phyloP scores from a whole-genome alignment of 768 basidiomycete genomes.

The Mycena venus region DNA sequence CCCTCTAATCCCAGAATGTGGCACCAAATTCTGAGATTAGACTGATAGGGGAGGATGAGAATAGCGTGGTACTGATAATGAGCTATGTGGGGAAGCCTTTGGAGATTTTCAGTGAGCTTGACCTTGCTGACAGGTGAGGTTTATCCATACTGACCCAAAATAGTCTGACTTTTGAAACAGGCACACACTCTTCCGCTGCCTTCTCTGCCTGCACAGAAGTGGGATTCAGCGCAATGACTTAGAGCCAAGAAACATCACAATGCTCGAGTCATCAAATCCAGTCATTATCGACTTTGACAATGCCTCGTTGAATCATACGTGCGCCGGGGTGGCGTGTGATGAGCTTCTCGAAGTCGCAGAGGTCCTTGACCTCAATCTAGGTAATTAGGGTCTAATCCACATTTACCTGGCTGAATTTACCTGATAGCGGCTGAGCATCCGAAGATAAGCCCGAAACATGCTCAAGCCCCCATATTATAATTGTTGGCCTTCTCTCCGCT shows the following conservation, averaged over 20 bases:
- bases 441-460: no score
- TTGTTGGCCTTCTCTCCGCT: no score
- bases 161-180: background rate
- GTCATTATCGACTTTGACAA: constrained; percentile 18
- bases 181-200: constrained; percentile 1
- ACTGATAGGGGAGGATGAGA: no score
- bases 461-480: no score
- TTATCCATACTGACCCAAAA: background rate
- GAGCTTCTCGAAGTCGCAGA: constrained; percentile 11
- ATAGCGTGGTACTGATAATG: background rate
- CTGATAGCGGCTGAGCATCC: no score
- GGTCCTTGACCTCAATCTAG: no score
- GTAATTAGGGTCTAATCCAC: no score
- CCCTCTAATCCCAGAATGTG: no score
- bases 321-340: background rate
- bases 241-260: constrained; percentile 7
- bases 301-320: constrained; percentile 1
- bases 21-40: no score
- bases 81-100: background rate
- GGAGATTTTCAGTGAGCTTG: background rate
- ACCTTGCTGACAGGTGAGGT: background rate
- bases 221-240: constrained; percentile 15
- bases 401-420: no score
- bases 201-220: background rate
- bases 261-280: background rate